These are phyloP conservation scores for Pestalotiopsis sp. DNA, from an alignment of 2,329 filamentous ascomycete genomes.

Conservation along the genomic window DNA sequence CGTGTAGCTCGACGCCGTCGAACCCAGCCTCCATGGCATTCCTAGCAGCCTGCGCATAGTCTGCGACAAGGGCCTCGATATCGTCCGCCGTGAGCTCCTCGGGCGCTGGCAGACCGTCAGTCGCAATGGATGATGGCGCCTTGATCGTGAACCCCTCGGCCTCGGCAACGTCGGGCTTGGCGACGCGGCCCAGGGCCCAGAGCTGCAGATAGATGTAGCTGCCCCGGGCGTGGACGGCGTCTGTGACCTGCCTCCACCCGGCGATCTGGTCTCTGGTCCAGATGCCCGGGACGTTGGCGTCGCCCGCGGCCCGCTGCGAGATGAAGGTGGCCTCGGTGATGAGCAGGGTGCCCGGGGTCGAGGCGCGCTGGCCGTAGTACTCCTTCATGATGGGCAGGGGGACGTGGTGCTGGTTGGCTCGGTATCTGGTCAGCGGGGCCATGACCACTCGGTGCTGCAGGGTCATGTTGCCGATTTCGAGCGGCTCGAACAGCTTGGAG, in stretches of 20 bases:
- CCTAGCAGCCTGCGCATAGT: conserved; percentile 54
- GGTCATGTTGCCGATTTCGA: conserved; percentile 23
- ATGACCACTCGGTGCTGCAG: conserved; percentile 32
- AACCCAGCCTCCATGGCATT: conserved; percentile 65
- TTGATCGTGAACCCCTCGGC: conserved; percentile 23
- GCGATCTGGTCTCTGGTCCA: conserved; percentile 52
- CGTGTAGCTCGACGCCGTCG: conserved; percentile 68
- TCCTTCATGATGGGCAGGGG: conserved; percentile 33
- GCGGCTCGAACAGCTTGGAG: conserved; percentile 25
- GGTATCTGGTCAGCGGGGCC: conserved; percentile 55
- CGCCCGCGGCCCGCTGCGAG: conserved; percentile 42
- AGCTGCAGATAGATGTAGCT: conserved; percentile 60
- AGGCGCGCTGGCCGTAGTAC: conserved; percentile 29
- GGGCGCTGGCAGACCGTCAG: conserved; percentile 52
- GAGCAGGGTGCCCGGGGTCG: conserved; percentile 40
- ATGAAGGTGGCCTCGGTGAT: conserved; percentile 58
- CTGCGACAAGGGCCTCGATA: conserved; percentile 61
- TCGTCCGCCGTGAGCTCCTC: conserved; percentile 65
- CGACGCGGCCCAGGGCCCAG: conserved; percentile 58
- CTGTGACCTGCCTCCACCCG: conserved; percentile 58
- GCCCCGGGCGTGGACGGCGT: conserved; percentile 60
- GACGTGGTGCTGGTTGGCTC: conserved; percentile 44
- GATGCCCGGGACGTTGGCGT: conserved; percentile 52
- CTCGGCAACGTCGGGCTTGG: conserved; percentile 26
- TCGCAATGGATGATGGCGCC: conserved; percentile 30